Conservation (phyloP, 1,284 basidiomycete genomes). For the Cystobasidium slooffiae region DNA sequence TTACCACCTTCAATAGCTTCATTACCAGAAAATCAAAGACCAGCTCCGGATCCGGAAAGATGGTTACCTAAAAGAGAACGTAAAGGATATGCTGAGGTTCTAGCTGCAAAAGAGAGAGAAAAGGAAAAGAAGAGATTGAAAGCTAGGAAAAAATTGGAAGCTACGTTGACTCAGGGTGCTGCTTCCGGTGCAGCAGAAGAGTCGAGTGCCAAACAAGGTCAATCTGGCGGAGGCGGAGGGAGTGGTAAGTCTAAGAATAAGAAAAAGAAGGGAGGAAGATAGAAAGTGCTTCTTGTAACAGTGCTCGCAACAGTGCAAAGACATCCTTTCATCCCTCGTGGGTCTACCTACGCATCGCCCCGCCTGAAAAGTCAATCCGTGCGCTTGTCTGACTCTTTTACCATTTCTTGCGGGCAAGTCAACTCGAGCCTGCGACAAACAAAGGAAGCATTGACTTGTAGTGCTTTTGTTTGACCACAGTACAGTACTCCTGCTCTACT, state of each 20-base stretch:
- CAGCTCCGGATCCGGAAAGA: conserved; percentile 47
- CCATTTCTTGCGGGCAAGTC: no score
- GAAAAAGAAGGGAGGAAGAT: conserved; percentile 39
- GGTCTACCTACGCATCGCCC: background rate
- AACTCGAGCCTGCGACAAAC: no score
- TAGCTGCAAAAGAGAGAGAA: conserved; percentile 53
- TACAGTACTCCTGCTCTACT: no score
- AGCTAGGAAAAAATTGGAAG: conserved; percentile 44
- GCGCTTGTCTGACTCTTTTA: no score
- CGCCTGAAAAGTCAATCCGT: background rate
- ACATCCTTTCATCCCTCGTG: background rate
- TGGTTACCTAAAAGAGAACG: conserved; percentile 52
- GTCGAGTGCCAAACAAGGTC: conserved; percentile 45
- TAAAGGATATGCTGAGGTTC: conserved; percentile 53
- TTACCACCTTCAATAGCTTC: conserved; percentile 43
- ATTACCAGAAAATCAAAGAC: conserved; percentile 42
- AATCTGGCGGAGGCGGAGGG: conserved; percentile 9
- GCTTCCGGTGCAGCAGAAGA: conserved; percentile 35
- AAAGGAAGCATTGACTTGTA: no score
- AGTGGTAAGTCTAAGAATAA: conserved; percentile 36
- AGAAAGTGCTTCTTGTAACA: background rate
- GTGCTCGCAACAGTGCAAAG: background rate
- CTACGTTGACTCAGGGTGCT: conserved; percentile 47
- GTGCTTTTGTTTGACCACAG: no score
- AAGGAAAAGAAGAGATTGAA: conserved; percentile 50